Evolutionary conservation across 1,139 yeast species (phyloP).

Genomic region (Kurtzmaniella quercitrusa): DNA sequence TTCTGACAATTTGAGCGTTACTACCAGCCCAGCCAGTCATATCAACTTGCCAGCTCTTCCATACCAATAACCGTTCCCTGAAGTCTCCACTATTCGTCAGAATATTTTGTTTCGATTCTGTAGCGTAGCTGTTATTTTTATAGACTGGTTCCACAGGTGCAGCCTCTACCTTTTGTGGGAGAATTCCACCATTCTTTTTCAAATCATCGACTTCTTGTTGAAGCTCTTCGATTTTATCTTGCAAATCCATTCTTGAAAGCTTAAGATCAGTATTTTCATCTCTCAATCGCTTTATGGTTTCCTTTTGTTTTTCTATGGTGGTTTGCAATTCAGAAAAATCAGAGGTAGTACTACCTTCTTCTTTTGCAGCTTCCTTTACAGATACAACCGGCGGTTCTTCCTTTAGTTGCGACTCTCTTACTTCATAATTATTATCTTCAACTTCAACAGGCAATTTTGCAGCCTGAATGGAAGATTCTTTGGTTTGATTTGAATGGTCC

Average conservation of each 20-base stretch:
- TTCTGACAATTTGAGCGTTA: constrained; percentile 4
- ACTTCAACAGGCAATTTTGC: background rate
- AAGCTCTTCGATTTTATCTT: constrained; percentile 28
- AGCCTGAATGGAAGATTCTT: too few relatives aligned
- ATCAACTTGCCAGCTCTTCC: constrained; percentile 87
- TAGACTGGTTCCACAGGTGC: constrained; percentile 34
- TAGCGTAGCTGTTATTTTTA: constrained; percentile 34
- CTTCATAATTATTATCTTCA: too few relatives aligned
- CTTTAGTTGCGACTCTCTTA: too few relatives aligned
- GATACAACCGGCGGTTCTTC: background rate
- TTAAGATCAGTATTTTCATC: constrained; percentile 45
- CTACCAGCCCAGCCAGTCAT: constrained; percentile 69
- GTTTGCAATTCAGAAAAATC: constrained; percentile 22
- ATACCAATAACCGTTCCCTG: constrained; percentile 45
- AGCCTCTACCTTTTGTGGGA: constrained; percentile 7
- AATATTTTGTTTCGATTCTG: constrained; percentile 26
- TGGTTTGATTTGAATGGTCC: too few relatives aligned
- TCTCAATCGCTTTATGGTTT: constrained; percentile 35
- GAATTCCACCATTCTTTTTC: constrained; percentile 10
- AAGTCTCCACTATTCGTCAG: constrained; percentile 27
- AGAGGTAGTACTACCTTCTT: background rate
- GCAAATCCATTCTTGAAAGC: constrained; percentile 45
- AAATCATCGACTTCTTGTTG: constrained; percentile 19
- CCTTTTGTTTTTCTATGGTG: constrained; percentile 28
- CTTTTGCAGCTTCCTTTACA: constrained; percentile 18